phyloP scores from a whole-genome alignment of 257 asterid species.

The Voacanga thouarsii region DNA sequence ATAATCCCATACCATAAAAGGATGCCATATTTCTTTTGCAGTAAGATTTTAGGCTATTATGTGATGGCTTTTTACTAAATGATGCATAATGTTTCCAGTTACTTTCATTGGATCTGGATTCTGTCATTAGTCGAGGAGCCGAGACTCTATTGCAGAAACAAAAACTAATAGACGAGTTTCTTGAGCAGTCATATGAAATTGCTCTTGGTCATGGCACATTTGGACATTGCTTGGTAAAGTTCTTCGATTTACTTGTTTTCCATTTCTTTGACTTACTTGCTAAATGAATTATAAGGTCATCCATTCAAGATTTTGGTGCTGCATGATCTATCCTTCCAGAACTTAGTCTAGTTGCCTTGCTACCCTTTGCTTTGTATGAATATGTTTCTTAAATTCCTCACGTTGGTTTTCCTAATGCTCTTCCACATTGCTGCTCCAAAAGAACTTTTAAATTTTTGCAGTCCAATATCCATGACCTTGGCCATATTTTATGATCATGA shows the following conservation, averaged over 20 bases:
- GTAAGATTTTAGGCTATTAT: background rate
- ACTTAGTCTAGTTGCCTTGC: background rate
- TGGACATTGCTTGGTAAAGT: slow-evolving; percentile 76
- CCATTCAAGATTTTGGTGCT: background rate
- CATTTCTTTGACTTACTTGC: slow-evolving; percentile 15
- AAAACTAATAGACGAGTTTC: slow-evolving; percentile 52
- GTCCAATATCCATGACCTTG: background rate
- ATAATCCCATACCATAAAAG: background rate
- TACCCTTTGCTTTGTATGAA: background rate
- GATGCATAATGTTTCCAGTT: slow-evolving; percentile 41
- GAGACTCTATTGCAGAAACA: slow-evolving; percentile 61
- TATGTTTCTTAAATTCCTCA: background rate
- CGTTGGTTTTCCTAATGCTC: background rate
- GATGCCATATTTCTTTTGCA: background rate
- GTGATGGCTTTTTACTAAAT: background rate
- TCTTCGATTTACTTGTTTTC: slow-evolving; percentile 9
- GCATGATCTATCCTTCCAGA: background rate
- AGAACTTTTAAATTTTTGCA: background rate
- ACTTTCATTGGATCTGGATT: slow-evolving; percentile 61
- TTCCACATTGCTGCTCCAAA: background rate
- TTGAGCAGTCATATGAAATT: slow-evolving; percentile 64
- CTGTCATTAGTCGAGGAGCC: slow-evolving; percentile 61
- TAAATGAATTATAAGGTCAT: background rate
- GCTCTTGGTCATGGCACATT: slow-evolving; percentile 69
- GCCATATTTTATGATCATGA: background rate